Evolutionary conservation across 2,329 filamentous ascomycete species (phyloP).

Genomic region (Penicillium sp.): DNA sequence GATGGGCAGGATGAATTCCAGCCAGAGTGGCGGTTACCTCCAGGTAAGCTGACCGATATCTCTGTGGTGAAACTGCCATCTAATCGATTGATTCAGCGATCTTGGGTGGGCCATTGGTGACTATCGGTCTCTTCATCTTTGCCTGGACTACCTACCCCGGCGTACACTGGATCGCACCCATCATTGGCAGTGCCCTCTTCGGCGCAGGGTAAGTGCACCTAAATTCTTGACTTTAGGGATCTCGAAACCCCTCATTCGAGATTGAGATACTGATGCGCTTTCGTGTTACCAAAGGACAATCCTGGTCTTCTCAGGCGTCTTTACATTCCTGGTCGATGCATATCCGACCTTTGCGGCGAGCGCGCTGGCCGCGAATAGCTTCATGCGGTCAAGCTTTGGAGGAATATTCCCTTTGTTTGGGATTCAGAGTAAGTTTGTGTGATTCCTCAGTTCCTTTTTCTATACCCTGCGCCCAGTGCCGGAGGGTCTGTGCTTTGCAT

Average conservation of each 20-base stretch:
- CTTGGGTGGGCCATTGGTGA: conserved; percentile 75
- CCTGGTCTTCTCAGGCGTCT: conserved; percentile 81
- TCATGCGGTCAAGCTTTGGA: conserved; percentile 78
- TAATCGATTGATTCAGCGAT: conserved; percentile 55
- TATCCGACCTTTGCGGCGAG: conserved; percentile 56
- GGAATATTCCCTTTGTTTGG: conserved; percentile 80
- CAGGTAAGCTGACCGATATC: conserved; percentile 52
- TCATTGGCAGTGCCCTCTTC: conserved; percentile 75
- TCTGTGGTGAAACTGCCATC: conserved; percentile 11
- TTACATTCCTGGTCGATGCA: conserved; percentile 80
- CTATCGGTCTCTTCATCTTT: conserved; percentile 84
- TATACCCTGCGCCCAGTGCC: neutral
- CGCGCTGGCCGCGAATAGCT: conserved; percentile 82
- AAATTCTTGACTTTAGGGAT: neutral
- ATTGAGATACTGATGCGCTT: conserved; percentile 32
- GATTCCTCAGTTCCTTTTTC: conserved; percentile 3
- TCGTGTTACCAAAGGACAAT: conserved; percentile 63
- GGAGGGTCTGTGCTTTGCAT: conserved; percentile 24
- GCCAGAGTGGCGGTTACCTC: conserved; percentile 84
- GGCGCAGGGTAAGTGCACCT: conserved; percentile 66
- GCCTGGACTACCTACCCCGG: conserved; percentile 78
- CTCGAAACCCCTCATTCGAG: conserved; percentile 9
- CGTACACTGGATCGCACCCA: conserved; percentile 78
- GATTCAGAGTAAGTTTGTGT: conserved; percentile 55
- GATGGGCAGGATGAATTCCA: conserved; percentile 62